Conservation (phyloP, 441 rosid genomes). For the Iberis amara region DNA sequence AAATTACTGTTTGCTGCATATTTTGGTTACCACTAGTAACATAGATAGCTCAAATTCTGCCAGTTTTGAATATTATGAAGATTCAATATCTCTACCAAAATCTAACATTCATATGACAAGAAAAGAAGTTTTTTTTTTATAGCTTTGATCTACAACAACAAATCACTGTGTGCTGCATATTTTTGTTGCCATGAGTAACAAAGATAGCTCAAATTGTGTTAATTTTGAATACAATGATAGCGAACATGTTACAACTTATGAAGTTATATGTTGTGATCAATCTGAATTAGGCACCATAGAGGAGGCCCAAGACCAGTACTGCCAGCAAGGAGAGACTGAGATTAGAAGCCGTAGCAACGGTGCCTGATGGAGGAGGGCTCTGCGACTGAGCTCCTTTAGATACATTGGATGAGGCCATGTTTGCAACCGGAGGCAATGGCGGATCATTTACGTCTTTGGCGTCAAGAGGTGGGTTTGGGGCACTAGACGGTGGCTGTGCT, state of each 20-base stretch:
- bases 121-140: constrained; percentile 18
- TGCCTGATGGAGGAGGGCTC: constrained; percentile 19
- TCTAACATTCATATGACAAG: constrained; percentile 19
- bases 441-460: constrained; percentile 37
- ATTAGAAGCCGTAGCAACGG: constrained; percentile 34
- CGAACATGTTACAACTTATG: constrained; percentile 20
- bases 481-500: constrained; percentile 38
- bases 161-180: constrained; percentile 18
- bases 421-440: constrained; percentile 33
- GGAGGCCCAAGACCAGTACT: constrained; percentile 20
- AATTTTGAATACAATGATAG: constrained; percentile 15
- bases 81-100: constrained; percentile 21
- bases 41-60: constrained; percentile 16
- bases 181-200: neutral
- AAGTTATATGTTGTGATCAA: constrained; percentile 16
- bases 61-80: constrained; percentile 8
- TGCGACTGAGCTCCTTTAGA: constrained; percentile 16
- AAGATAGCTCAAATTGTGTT: constrained; percentile 16
- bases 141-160: constrained; percentile 16
- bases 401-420: constrained; percentile 12
- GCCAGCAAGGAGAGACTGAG: constrained; percentile 25
- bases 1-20: constrained; percentile 20
- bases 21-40: neutral
- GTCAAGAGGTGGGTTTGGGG: constrained; percentile 48
- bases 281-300: constrained; percentile 11